Base-by-base conservation (phyloP, 1,139 yeast species). In the Eremothecium sinecaudum region DNA sequence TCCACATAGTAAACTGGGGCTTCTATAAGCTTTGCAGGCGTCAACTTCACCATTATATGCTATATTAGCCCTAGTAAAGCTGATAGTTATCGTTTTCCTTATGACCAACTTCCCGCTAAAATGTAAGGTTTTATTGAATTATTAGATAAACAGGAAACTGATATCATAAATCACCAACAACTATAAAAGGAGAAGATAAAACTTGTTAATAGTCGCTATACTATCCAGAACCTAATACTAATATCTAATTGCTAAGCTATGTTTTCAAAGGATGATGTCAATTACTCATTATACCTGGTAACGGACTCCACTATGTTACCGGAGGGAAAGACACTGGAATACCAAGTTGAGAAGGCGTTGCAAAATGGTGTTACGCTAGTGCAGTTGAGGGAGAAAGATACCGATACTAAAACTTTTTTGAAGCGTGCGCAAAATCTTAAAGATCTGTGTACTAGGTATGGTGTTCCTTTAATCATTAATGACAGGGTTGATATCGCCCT, bases 401-500 rank as follows among this genome's bases (percentile, higher is more conserved):
- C 77, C 10, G 79, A 74, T 41, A 83, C 96, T 0, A 63, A 71
- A 24, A 79, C 67, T 4, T 84, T 87, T 51, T 65, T 83, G 17
- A 63, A 61, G 21, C 62, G 75, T 32, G 96, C 95, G 0, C 35
- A 50, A 19, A 55, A 62, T 28, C 71, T 86, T 13, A 86, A 79
- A 45, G 61, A 63, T 35, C 48, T 86, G 33, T 82, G 95, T 23
- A 59, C 63, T 29, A 53, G 59, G 25, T 69, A 66, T 29, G 69
- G 71, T 0, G 74, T 87, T 13, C 96, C 96, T 0, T 63, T 87
- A 43, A 74, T 87, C 21, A 86, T 87, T 50, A 84, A 87, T 50
- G 96, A 87, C 52, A 63, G 96, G 31, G 71, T 84, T 5, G 97
- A 87, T 51, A 84, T 87, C 5, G 96, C 95, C 0, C 62, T 86